Conservation (phyloP, 192 early-diverging fungal genomes). For the Ambispora gerdemannii region DNA sequence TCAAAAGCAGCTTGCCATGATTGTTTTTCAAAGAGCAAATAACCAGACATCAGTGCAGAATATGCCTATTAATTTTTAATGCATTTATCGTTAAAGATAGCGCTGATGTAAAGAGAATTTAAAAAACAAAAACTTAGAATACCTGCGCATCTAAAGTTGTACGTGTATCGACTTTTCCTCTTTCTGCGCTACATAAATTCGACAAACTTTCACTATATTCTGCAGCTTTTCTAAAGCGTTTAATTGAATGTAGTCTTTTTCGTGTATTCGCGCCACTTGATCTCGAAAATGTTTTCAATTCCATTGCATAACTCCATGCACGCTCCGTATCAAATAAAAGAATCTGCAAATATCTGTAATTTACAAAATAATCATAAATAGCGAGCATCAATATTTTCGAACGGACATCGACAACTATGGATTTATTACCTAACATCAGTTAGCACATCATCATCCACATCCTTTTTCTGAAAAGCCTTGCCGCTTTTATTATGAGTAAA, state of each 20-base stretch:
- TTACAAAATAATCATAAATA: too few relatives aligned
- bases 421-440: conserved; percentile 45
- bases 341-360: conserved; percentile 55
- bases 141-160: conserved; percentile 58
- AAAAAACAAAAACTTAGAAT: not conserved
- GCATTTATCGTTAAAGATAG: not conserved
- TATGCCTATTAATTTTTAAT: conserved; percentile 68
- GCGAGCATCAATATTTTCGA: too few relatives aligned
- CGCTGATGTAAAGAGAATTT: conserved; percentile 9
- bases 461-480: conserved; percentile 48
- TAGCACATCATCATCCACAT: conserved; percentile 44
- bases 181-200: conserved; percentile 42
- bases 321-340: conserved; percentile 71
- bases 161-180: conserved; percentile 47
- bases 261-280: conserved; percentile 54
- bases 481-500: conserved; percentile 53
- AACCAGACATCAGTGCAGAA: conserved; percentile 61
- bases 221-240: conserved; percentile 59
- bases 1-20: conserved; percentile 64
- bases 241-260: conserved; percentile 63
- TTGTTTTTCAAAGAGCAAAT: conserved; percentile 65
- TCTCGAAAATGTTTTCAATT: conserved; percentile 59
- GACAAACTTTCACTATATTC: conserved; percentile 49
- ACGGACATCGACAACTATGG: too few relatives aligned
- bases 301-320: conserved; percentile 75